Conservation (phyloP, 2,329 filamentous ascomycete genomes). For the Aspergillus unguis region DNA sequence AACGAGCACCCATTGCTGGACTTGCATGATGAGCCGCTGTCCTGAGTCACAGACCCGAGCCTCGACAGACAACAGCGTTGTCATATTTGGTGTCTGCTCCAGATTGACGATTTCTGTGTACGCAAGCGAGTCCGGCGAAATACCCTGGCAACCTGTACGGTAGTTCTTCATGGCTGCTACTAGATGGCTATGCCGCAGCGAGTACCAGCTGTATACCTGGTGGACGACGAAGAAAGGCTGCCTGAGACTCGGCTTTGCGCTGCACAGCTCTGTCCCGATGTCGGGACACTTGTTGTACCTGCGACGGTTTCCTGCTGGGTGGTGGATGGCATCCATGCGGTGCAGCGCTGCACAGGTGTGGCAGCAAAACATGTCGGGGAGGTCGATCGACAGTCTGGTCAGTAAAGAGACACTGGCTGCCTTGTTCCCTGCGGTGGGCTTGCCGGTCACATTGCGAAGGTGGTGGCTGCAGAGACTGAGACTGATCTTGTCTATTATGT, state of each 20-base stretch:
- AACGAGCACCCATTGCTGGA: background rate
- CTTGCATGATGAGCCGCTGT: background rate
- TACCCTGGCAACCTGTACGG: background rate
- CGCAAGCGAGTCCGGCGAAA: background rate
- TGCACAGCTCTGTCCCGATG: background rate
- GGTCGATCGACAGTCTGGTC: background rate
- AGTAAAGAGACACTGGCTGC: background rate
- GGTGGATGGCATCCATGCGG: background rate
- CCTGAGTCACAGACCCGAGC: background rate
- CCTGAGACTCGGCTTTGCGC: too few species aligned
- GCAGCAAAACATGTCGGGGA: background rate
- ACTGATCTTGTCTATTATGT: background rate
- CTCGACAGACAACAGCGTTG: background rate
- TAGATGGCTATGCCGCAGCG: background rate
- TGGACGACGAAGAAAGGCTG: too few species aligned
- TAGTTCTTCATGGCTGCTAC: background rate
- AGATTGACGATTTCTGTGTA: background rate
- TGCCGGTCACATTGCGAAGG: background rate
- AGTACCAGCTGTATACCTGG: background rate
- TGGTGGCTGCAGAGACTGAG: slow-evolving; percentile 5
- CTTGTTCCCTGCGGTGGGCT: background rate
- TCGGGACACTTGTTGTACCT: background rate
- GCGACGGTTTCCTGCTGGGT: background rate
- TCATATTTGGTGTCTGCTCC: background rate
- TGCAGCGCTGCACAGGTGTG: background rate